phyloP scores from a whole-genome alignment of 176 grass and related monocot genomes.

The Oryza glaberrima region DNA sequence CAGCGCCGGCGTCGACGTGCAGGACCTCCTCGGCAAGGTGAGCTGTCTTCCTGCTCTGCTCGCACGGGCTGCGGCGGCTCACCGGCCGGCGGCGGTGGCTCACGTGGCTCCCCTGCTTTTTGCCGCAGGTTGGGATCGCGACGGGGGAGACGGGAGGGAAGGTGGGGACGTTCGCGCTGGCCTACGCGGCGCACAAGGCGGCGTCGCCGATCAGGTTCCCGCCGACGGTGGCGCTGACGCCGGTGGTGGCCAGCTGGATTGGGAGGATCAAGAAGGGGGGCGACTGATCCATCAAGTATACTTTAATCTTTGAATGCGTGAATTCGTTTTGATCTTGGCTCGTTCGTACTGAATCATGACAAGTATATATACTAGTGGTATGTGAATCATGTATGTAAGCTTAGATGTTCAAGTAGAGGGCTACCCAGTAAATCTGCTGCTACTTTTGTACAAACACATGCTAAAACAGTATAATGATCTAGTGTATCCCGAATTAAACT shows the following conservation, averaged over 20 bases:
- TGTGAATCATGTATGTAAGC: neutral
- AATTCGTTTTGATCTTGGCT: neutral
- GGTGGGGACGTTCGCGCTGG: constrained; percentile 86
- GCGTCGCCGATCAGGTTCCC: constrained; percentile 99
- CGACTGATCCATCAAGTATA: constrained; percentile 37
- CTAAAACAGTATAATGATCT: neutral
- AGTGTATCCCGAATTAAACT: neutral
- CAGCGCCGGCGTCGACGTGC: constrained; percentile 88
- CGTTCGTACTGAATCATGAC: neutral
- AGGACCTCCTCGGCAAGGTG: constrained; percentile 79
- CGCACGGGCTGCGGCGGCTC: neutral
- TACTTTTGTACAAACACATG: constrained; percentile 34
- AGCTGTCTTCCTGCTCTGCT: neutral
- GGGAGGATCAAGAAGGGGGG: constrained; percentile 63
- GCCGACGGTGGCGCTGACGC: constrained; percentile 91
- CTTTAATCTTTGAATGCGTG: neutral
- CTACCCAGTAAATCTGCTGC: neutral
- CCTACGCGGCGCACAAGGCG: constrained; percentile 92
- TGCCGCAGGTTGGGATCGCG: constrained; percentile 52
- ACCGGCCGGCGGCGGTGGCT: neutral
- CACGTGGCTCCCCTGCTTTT: neutral
- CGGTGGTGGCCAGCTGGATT: constrained; percentile 87
- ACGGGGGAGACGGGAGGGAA: constrained; percentile 86
- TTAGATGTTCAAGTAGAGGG: neutral
- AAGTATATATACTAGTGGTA: neutral